Evolutionary conservation across 2,329 filamentous ascomycete species (phyloP).

Genomic region (Graphiopsis chlorocephala): DNA sequence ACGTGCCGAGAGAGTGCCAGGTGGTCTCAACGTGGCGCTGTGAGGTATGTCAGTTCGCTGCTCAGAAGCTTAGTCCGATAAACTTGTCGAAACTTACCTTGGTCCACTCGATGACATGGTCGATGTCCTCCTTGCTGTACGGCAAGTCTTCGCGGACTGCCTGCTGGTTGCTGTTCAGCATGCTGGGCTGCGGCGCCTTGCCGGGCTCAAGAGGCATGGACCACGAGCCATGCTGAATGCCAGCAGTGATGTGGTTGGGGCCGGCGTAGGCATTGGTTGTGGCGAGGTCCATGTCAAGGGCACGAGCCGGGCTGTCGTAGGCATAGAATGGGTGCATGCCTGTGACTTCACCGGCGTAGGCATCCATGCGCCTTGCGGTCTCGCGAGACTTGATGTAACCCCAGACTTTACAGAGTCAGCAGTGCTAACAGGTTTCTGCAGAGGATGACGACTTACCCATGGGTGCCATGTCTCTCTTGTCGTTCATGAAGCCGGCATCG

Average conservation of each 20-base stretch:
- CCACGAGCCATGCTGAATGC: conserved; percentile 69
- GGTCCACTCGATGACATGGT: conserved; percentile 64
- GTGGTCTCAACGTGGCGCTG: conserved; percentile 59
- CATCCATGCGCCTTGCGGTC: conserved; percentile 73
- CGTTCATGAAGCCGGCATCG: conserved; percentile 66
- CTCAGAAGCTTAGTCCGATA: not conserved
- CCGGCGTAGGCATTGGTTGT: conserved; percentile 76
- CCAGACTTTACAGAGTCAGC: conserved; percentile 56
- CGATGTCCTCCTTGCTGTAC: conserved; percentile 62
- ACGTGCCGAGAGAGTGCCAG: conserved; percentile 42
- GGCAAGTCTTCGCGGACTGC: conserved; percentile 61
- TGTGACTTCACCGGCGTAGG: conserved; percentile 72
- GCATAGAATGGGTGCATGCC: conserved; percentile 68
- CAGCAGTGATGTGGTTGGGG: conserved; percentile 66
- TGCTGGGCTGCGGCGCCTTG: conserved; percentile 47
- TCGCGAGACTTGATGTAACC: conserved; percentile 79
- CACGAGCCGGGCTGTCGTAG: conserved; percentile 66
- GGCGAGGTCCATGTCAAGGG: conserved; percentile 69
- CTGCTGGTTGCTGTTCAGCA: conserved; percentile 64
- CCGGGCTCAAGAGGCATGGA: conserved; percentile 58
- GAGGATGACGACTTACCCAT: conserved; percentile 45
- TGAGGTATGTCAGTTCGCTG: conserved; percentile 56
- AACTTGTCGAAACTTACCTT: conserved; percentile 30
- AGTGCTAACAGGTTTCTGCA: not conserved
- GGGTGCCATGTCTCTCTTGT: conserved; percentile 78